Evolutionary conservation across 306 rosid genomes (phyloP), one percentile per base, ranked within the genome.

Genomic region (Dalbergia cochinchinensis): DNA sequence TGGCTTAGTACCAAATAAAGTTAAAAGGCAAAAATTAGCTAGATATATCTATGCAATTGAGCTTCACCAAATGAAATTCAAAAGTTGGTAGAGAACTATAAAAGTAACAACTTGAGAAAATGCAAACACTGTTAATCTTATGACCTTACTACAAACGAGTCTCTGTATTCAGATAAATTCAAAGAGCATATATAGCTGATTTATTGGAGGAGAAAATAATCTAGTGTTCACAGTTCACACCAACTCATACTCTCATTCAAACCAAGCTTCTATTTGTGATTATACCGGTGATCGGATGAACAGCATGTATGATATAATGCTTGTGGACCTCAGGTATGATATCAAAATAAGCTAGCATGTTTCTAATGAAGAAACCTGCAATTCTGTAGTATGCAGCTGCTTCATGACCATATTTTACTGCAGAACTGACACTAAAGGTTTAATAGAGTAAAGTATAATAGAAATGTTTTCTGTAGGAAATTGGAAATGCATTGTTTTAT

Each of bases 401-500:
- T 61, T 37, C 5, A 5, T 37, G 41, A 37, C 5, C 7, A 5
- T 5, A 5, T 37, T 37, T 37, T 26, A 26, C 31, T 26, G 31
- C 2, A 26, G 31, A 26, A 26, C 31, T 26, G 31, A 26, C 31
- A 26, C 31, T 26, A 26, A 26, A 26, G 31, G 31, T 26, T 26
- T 26, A 26, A 26, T 26, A 26, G 31, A 26, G 31, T 26, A 26
- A 26, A 26, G 31, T 22, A 26, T 1, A 26, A 2, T 2, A 26
- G 31, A 26, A 26, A 26, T 26, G 31, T 26, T 42, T 78, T 66
- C 8, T 14, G 39, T 10, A 2, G 12, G 7, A 68, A 45, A 67
- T 53, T 31, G 39, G 22, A 80, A 53, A 34, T 37, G 57, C 39
- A 80, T 39, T 4, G 65, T 57, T 69, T 69, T n/a, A 39, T 65